phyloP scores from a whole-genome alignment of 2,329 filamentous ascomycete genomes.

The Exophiala sideris region DNA sequence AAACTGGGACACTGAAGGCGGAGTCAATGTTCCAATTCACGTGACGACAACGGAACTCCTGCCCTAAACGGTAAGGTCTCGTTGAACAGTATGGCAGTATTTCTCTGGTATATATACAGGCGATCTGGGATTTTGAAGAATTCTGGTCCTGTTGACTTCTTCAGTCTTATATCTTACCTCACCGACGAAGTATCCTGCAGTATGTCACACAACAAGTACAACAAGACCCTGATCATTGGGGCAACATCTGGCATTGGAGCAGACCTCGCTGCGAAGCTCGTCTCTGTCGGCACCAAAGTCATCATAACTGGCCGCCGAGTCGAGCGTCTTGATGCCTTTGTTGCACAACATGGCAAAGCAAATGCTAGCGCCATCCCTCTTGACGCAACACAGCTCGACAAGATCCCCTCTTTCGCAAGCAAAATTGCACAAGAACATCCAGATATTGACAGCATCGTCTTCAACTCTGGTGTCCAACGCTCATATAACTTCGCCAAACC shows the following conservation, averaged over 20 bases:
- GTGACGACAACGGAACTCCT: too few relatives aligned
- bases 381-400: conserved; percentile 47
- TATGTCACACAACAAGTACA: conserved; percentile 37
- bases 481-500: conserved; percentile 48
- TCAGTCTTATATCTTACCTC: too few relatives aligned
- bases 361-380: conserved; percentile 43
- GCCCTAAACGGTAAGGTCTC: too few relatives aligned
- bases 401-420: conserved; percentile 43
- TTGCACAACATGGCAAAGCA: conserved; percentile 41
- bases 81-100: too few relatives aligned
- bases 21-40: too few relatives aligned
- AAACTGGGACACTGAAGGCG: too few relatives aligned
- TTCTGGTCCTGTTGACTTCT: too few relatives aligned
- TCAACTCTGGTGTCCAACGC: conserved; percentile 58
- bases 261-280: conserved; percentile 47
- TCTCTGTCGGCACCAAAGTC: conserved; percentile 50
- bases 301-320: conserved; percentile 56
- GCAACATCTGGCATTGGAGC: conserved; percentile 55
- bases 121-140: too few relatives aligned
- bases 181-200: too few relatives aligned
- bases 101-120: too few relatives aligned
- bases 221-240: conserved; percentile 54
- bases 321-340: conserved; percentile 50
- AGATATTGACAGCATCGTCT: conserved; percentile 54
- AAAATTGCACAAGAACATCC: conserved; percentile 42